phyloP scores from a whole-genome alignment of 176 grass and related monocot genomes.

The Musa schizocarpa region DNA sequence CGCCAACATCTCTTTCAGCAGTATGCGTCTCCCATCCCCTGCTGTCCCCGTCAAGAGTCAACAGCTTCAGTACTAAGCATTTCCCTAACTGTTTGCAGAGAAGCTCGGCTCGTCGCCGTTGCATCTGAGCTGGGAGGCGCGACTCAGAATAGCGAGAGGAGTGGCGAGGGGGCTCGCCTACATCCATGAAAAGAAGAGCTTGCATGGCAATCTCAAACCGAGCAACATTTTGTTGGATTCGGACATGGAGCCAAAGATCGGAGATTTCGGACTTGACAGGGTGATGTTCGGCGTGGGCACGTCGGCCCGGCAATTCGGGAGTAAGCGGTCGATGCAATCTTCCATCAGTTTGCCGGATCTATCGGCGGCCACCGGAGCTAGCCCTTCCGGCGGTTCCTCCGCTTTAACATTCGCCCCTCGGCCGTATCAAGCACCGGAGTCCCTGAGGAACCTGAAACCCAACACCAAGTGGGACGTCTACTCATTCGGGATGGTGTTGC shows the following conservation, averaged over 20 bases:
- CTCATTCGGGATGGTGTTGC: conserved; percentile 15
- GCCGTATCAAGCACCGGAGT: conserved; percentile 15
- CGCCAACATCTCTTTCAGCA: conserved; percentile 17
- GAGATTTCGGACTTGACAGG: conserved; percentile 7
- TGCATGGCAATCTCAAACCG: conserved; percentile 13
- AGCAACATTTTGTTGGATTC: conserved; percentile 13
- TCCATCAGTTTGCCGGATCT: conserved; percentile 12
- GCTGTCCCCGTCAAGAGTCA: background rate
- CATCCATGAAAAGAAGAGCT: conserved; percentile 12
- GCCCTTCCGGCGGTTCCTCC: background rate
- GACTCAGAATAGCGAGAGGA: conserved; percentile 7
- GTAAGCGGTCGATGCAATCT: conserved; percentile 8
- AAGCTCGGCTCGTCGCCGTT: conserved; percentile 18
- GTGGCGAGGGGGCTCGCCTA: conserved; percentile 16
- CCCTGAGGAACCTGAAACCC: conserved; percentile 9
- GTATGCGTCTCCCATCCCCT: background rate
- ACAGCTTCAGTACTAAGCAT: background rate
- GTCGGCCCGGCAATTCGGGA: conserved; percentile 14
- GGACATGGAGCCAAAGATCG: conserved; percentile 17
- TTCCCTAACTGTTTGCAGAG: background rate
- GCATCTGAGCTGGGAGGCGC: conserved; percentile 8
- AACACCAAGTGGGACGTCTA: conserved; percentile 14
- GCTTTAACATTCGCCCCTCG: background rate
- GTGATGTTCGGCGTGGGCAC: background rate
- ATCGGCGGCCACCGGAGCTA: background rate